Base-by-base conservation (phyloP, 2,329 filamentous ascomycete species). In the Bimuria novae-zelandiae region DNA sequence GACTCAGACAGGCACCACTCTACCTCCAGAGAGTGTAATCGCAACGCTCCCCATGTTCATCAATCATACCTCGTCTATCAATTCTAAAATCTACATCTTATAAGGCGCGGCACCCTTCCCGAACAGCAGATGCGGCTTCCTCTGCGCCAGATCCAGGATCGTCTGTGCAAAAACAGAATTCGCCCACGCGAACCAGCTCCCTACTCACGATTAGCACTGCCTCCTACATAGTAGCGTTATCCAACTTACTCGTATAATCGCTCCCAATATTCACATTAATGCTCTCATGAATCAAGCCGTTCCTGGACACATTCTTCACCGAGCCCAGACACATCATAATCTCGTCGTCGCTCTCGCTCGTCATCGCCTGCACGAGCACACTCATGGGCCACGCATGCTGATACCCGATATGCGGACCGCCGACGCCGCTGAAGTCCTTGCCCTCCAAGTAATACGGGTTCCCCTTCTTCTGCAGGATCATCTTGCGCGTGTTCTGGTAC, bases 331-430 rank as follows among this genome's bases (percentile, higher is more conserved):
- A 89, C 43, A 84, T 80, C 55, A 75, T 78, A 59, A 99, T 97
- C 76, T 99, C 94, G 0, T 81, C 79, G 55, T 96, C 92, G 52
- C 92, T 81, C 45, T 93, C 83, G 5, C 87, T 89, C 0, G 94
- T 99, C 82, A 94, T 91, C 2, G 90, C 91, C 74, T 97, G 92
- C 17, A 97, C 84, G 7, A 99, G 80, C 57, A 97, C 78, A 70
- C 90, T 94, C 92, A 99, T 97, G 0, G 94, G 94, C 94, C 94
- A 99, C 7, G 93, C 94, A 61, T 96, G 90, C 64, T 84, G 79
- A n/a, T 96, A 77, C 0, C 94, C 94, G 61, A 97, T 89, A 60
- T 88, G 85, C 27, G 85, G 85, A 1, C 92, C 94, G 63, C 94
- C 94, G 62, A 99, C 96, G 6, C 94, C 94, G 43, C 84, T 83